These are phyloP conservation scores for Rossbeevera mucosa DNA, from an alignment of 768 basidiomycete genomes.

Conservation along the genomic window DNA sequence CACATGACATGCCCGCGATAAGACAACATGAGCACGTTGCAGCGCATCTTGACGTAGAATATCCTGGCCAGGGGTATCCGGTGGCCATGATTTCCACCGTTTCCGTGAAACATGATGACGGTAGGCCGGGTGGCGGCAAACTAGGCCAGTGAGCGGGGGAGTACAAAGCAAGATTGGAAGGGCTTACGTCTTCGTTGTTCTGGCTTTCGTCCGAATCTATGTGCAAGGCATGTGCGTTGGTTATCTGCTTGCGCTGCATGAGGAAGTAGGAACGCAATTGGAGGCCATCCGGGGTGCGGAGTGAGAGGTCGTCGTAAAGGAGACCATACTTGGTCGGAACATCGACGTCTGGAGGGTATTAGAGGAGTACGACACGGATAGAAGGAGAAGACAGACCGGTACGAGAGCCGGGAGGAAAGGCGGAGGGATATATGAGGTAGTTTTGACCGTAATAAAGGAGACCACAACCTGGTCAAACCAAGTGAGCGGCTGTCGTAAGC, in stretches of 20 bases:
- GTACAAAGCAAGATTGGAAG: background rate
- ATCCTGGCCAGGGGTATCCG: constrained; percentile 82
- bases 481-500: background rate
- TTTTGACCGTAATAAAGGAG: constrained; percentile 85
- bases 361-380: background rate
- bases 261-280: constrained; percentile 76
- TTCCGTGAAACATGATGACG: constrained; percentile 91
- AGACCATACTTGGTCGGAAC: constrained; percentile 65
- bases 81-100: constrained; percentile 84
- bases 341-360: constrained; percentile 54
- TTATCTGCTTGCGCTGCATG: constrained; percentile 51
- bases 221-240: constrained; percentile 28
- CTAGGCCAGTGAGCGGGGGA: constrained; percentile 19
- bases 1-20: constrained; percentile 71
- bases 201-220: constrained; percentile 36
- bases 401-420: constrained; percentile 75
- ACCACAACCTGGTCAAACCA: constrained; percentile 48
- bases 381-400: constrained; percentile 46
- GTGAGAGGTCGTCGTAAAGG: constrained; percentile 67
- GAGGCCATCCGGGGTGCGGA: constrained; percentile 69
- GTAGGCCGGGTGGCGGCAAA: constrained; percentile 64
- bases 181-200: constrained; percentile 57
- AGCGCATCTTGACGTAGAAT: constrained; percentile 78
- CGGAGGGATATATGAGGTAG: constrained; percentile 86
- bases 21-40: constrained; percentile 91